These are phyloP conservation scores for Colletotrichum sp. DNA, from an alignment of 2,329 filamentous ascomycete genomes.

Conservation along the genomic window DNA sequence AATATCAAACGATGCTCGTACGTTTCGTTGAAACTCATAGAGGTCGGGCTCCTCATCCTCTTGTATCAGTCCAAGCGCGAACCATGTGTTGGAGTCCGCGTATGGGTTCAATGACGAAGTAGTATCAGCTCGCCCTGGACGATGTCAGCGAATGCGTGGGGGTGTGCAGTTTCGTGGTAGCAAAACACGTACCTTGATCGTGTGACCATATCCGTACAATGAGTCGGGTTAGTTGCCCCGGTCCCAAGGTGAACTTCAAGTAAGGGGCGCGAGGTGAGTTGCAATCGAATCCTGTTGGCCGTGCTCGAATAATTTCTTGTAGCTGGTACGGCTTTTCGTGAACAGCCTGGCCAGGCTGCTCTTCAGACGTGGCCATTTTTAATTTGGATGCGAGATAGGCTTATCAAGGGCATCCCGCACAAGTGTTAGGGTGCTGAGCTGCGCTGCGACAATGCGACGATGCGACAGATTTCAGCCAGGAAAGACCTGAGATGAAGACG, in stretches of 20 bases:
- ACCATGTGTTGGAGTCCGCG: not conserved
- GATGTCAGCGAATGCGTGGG: not conserved
- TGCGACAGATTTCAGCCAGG: too few species aligned
- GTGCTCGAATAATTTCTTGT: not conserved
- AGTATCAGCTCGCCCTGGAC: not conserved
- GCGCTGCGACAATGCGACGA: too few species aligned
- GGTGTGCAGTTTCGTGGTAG: not conserved
- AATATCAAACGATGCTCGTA: not conserved
- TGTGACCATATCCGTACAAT: not conserved
- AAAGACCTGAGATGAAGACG: too few species aligned
- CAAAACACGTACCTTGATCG: not conserved
- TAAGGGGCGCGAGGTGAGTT: not conserved
- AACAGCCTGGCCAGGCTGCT: not conserved
- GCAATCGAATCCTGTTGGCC: not conserved
- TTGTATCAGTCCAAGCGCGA: fast-evolving
- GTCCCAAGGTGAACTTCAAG: not conserved
- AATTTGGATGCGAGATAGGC: too few species aligned
- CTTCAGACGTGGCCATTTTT: too few species aligned
- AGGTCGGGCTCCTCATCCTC: not conserved
- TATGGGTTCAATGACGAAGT: not conserved
- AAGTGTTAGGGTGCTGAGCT: too few species aligned
- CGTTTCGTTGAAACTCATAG: not conserved
- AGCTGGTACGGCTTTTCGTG: not conserved
- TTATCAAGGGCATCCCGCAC: too few species aligned
- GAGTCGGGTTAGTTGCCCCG: not conserved